A percentile compares a stretch with the other conserved stretches of the same genome.
Conservation (phyloP, 768 basidiomycete species). For the Sporobolomyces roseus region DNA sequence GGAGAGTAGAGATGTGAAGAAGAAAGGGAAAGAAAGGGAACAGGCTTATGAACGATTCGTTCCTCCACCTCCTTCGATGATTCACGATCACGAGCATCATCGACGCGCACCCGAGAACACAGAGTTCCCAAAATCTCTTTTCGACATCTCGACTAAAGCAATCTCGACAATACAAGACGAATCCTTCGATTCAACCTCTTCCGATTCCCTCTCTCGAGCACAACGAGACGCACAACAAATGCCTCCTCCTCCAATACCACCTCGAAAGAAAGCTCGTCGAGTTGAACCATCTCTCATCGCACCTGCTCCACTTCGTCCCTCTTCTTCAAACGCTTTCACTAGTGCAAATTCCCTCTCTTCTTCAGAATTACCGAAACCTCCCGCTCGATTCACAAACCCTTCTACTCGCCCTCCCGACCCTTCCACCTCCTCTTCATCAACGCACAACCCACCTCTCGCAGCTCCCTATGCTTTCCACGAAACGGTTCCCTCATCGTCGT, state of each 20-base stretch:
- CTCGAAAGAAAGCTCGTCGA: conserved; percentile 29
- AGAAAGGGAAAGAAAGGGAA: not conserved
- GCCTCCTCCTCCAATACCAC: conserved; percentile 27
- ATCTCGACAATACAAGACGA: no score
- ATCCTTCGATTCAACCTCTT: no score
- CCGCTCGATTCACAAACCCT: not conserved
- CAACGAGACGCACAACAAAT: conserved; percentile 12
- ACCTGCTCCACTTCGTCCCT: not conserved
- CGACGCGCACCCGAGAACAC: no score
- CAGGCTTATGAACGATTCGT: not conserved
- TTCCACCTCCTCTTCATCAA: not conserved
- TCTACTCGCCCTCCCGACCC: not conserved
- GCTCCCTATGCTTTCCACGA: no score
- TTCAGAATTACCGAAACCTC: not conserved
- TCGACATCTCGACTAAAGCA: no score
- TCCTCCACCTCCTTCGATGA: not conserved
- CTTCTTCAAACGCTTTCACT: not conserved
- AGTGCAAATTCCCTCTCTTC: not conserved
- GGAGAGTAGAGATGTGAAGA: no score
- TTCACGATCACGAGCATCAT: no score
- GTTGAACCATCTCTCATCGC: conserved; percentile 35
- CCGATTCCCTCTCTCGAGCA: conserved; percentile 1
- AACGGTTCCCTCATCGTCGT: no score
- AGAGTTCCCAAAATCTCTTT: no score
- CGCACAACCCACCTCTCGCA: not conserved